Evolutionary conservation across 129 eudicot species (phyloP), one percentile per base, ranked within the genome.

Genomic region (Flaveria brownii): DNA sequence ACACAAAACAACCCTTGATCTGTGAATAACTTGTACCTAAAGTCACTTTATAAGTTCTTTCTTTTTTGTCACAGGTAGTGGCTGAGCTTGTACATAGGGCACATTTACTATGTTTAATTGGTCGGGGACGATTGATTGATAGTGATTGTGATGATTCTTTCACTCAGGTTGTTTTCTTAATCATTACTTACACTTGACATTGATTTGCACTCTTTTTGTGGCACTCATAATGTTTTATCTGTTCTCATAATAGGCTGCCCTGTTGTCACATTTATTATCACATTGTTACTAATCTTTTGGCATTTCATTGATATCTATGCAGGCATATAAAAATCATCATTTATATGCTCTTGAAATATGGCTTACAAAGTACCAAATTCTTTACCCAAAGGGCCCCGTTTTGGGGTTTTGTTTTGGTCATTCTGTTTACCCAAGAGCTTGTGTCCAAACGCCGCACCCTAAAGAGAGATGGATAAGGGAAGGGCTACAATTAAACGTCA

Each of bases 381-480:
- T 20, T 20, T 20, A 20, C 22, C 22, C 22, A 20, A 20, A 20
- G 22, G 22, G 22, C 22, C 22, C 22, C 22, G 22, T 20, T 20
- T 20, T 20, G 22, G 22, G 22, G 22, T 20, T 20, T 20, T 20
- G 22, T 20, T 20, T 0, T 20, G 22, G 22, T 20, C 22, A 20
- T 20, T 20, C 22, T 75, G 98, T 93, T 72, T 93, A 93, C 76
- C 98, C 98, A 61, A 84, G 98, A 73, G 76, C 92, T 72, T 88
- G 97, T 84, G 98, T 93, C 14, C 96, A 91, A 79, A 83, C 78
- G 64, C 90, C 88, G 57, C 97, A 79, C 66, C 90, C 96, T 17
- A 93, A 87, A 81, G 88, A 85, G 77, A 88, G 96, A 84, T 93
- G 97, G 98, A 57, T 93, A 77, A 89, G 91, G 17, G 98, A 90